Evolutionary conservation across 148 eudicot genomes (phyloP), one percentile per base, ranked within the genome.

Genomic region (Pharnaceum exiguum): DNA sequence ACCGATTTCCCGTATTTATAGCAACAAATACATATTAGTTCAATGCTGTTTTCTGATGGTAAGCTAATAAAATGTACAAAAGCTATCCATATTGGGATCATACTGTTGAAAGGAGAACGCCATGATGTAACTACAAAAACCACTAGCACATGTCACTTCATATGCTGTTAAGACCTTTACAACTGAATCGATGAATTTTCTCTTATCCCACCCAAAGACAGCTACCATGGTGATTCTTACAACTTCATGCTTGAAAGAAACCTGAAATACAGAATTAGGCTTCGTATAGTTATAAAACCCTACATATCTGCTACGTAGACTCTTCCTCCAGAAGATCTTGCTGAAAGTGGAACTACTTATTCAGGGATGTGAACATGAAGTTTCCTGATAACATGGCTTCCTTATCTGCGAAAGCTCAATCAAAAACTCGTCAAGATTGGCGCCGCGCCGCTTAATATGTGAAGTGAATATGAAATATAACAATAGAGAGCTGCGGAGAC

Each of bases 341-440:
- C 46, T 32, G 29, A 49, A 50, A 38, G 30, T 7, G 22, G 19
- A 13, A 29, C 21, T 18, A 62, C 54, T 17, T 56, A 49, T 62
- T 65, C 10, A 77, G 55, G 38, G 78, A 23, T 10, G 71, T 73
- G 72, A 77, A 77, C 72, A 46, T 46, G 59, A 77, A 77, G 70
- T 73, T 77, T 51, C 82, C 78, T 2, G 82, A 73, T 49, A 50
- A 67, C 75, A 77, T 69, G 26, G 82, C 71, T 40, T 70, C 78
- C 46, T 54, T 69, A 46, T 73, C 82, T 73, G 77, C 55, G 43
- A 29, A 40, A 6, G 22, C 5, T 36, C 25, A 35, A 24, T n/a
- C 48, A 61, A n/a, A 7, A 52, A 6, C 46, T 45, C 27, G 43
- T 26, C 18, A 49, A 10, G 32, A 24, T 28, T 46, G n/a, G n/a